Conservation (phyloP, 768 basidiomycete species). For the Boletus speciosus region DNA sequence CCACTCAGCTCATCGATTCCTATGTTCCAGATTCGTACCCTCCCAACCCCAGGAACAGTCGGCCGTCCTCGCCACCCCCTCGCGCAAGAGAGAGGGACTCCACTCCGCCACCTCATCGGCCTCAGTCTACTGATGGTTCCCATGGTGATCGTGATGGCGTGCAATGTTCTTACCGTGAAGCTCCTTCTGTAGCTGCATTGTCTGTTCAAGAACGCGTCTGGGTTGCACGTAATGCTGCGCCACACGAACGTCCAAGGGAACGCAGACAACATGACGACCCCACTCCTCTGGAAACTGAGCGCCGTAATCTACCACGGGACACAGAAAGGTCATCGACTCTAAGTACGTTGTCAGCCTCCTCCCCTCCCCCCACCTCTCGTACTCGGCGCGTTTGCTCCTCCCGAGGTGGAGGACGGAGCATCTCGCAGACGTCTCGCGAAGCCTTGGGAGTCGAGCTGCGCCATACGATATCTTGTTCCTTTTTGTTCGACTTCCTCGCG, state of each 20-base stretch:
- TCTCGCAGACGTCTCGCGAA: conserved; percentile 39
- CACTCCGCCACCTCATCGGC: conserved; percentile 21
- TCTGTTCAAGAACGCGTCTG: conserved; percentile 27
- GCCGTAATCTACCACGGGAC: conserved; percentile 27
- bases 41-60: conserved; percentile 20
- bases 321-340: conserved; percentile 35
- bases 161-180: conserved; percentile 20
- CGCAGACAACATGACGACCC: conserved; percentile 25
- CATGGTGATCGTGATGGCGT: conserved; percentile 22
- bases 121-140: conserved; percentile 16
- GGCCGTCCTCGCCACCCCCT: conserved; percentile 21
- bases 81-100: conserved; percentile 25
- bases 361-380: conserved; percentile 35
- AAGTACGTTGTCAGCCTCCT: conserved; percentile 49
- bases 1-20: conserved; percentile 24
- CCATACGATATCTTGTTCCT: conserved; percentile 29
- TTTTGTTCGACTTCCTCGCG: conserved; percentile 38
- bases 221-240: conserved; percentile 11
- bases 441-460: conserved; percentile 44
- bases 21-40: conserved; percentile 30
- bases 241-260: conserved; percentile 22
- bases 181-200: conserved; percentile 12
- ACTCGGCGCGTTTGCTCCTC: conserved; percentile 37
- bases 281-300: conserved; percentile 14
- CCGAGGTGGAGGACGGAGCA: conserved; percentile 35